Conservation (phyloP, 73 alveolate species). For the Paramecium primaurelia region DNA sequence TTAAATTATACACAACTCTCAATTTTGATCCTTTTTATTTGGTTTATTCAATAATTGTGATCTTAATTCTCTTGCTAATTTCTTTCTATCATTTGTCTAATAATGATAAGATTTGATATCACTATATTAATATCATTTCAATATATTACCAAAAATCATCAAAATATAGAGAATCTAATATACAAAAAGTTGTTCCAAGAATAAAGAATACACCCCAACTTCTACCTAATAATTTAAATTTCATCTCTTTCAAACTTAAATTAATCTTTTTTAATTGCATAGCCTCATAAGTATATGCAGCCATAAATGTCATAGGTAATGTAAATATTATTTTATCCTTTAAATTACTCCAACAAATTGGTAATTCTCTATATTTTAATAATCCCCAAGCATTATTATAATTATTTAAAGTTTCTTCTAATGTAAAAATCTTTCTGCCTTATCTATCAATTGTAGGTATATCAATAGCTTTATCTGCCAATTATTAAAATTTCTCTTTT, state of each 20-base stretch:
- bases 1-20: neutral
- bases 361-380: neutral
- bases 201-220: neutral
- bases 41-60: slow-evolving; percentile 17
- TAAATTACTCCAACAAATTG: slow-evolving; percentile 45
- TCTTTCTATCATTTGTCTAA: neutral
- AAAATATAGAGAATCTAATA: slow-evolving; percentile 1
- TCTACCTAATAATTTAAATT: neutral
- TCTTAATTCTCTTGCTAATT: slow-evolving; percentile 32
- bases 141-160: slow-evolving; percentile 40
- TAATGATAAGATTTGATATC: slow-evolving; percentile 39
- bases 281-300: slow-evolving; percentile 38
- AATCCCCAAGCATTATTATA: neutral
- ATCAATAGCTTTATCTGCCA: slow-evolving; percentile 28
- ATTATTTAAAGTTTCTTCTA: neutral
- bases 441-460: slow-evolving; percentile 26
- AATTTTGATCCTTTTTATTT: neutral
- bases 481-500: neutral
- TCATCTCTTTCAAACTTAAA: neutral
- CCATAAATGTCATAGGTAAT: slow-evolving; percentile 42
- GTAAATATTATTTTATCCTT: slow-evolving; percentile 28
- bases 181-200: neutral
- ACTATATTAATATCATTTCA: neutral
- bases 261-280: neutral
- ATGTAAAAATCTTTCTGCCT: neutral